A percentile compares a stretch with the other conserved stretches of the same genome.
These are phyloP conservation scores for Aureobasidium zeae DNA, from an alignment of 2,329 filamentous ascomycete genomes.

Conservation along the genomic window DNA sequence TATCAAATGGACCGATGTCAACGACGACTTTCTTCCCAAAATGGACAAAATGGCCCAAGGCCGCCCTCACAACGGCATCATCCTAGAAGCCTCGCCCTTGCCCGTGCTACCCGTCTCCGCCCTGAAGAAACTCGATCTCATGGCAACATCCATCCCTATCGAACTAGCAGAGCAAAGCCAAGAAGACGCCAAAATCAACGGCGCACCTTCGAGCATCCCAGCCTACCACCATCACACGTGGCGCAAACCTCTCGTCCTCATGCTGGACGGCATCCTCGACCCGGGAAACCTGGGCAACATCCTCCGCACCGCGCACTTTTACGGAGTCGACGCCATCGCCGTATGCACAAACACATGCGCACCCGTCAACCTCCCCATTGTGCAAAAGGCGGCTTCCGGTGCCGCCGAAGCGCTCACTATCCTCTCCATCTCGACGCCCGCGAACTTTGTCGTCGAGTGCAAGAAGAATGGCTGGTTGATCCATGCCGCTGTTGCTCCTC, in stretches of 20 bases:
- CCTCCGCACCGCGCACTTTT: slow-evolving; percentile 76
- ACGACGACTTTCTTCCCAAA: slow-evolving; percentile 48
- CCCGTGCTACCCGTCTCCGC: slow-evolving; percentile 43
- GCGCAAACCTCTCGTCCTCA: slow-evolving; percentile 60
- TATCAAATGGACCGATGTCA: slow-evolving; percentile 52
- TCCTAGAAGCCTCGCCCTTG: slow-evolving; percentile 78
- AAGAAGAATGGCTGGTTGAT: slow-evolving; percentile 68
- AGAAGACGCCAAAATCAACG: slow-evolving; percentile 69
- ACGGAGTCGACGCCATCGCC: slow-evolving; percentile 78
- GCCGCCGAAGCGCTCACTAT: slow-evolving; percentile 73
- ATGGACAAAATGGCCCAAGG: slow-evolving; percentile 77
- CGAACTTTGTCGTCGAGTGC: slow-evolving; percentile 60
- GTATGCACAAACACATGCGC: slow-evolving; percentile 66
- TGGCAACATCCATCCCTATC: slow-evolving; percentile 47
- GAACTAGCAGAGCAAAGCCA: slow-evolving; percentile 53
- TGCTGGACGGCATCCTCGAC: slow-evolving; percentile 66
- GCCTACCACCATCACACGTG: slow-evolving; percentile 25
- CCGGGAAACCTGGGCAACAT: slow-evolving; percentile 87
- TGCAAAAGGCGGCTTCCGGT: slow-evolving; percentile 80
- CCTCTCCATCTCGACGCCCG: slow-evolving; percentile 58
- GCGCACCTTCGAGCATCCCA: slow-evolving; percentile 37
- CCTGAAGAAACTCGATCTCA: slow-evolving; percentile 26
- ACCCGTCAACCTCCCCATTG: slow-evolving; percentile 63
- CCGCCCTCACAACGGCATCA: slow-evolving; percentile 79
- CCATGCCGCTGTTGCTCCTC: slow-evolving; percentile 59